These are phyloP conservation scores for Ophiocordyceps camponoti-rufipedis DNA, from an alignment of 2,329 filamentous ascomycete species.

Conservation along the genomic window DNA sequence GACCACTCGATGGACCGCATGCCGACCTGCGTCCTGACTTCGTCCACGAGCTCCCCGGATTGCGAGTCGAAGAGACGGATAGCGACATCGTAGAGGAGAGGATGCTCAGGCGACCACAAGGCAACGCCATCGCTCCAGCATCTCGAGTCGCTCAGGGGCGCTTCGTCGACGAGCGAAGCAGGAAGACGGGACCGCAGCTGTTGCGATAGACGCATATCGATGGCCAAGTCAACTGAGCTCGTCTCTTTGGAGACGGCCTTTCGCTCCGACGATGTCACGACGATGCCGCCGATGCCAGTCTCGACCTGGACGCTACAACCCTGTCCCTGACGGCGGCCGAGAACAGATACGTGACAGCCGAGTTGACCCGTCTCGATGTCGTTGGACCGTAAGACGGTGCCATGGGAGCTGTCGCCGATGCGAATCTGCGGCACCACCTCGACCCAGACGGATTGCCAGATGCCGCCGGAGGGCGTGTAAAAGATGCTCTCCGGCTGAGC, in stretches of 20 bases:
- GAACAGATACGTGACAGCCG: slow-evolving; percentile 28
- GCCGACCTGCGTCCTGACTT: slow-evolving; percentile 39
- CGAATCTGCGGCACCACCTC: slow-evolving; percentile 33
- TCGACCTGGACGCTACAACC: slow-evolving; percentile 32
- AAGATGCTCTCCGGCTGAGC: slow-evolving; percentile 42
- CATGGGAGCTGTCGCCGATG: slow-evolving; percentile 35
- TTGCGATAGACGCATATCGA: slow-evolving; percentile 28
- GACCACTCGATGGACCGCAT: slow-evolving; percentile 43
- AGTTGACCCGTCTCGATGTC: slow-evolving; percentile 33
- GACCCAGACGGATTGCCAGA: slow-evolving; percentile 39
- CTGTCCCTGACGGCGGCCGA: slow-evolving; percentile 27
- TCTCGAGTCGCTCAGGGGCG: slow-evolving; percentile 16
- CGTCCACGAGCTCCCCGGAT: slow-evolving; percentile 25
- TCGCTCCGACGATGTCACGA: slow-evolving; percentile 23
- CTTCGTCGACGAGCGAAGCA: slow-evolving; percentile 11
- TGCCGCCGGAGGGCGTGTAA: slow-evolving; percentile 37
- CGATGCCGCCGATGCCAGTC: slow-evolving; percentile 28
- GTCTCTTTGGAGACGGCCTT: slow-evolving; percentile 25
- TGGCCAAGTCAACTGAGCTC: slow-evolving; percentile 21
- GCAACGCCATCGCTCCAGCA: slow-evolving; percentile 37
- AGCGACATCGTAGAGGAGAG: slow-evolving; percentile 34
- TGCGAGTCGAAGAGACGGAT: slow-evolving; percentile 29
- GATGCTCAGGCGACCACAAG: slow-evolving; percentile 42
- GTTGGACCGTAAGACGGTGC: slow-evolving; percentile 37
- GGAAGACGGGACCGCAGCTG: slow-evolving; percentile 21